These are phyloP conservation scores for Penicillium lividum DNA, from an alignment of 495 filamentous ascomycete genomes.

Conservation along the genomic window DNA sequence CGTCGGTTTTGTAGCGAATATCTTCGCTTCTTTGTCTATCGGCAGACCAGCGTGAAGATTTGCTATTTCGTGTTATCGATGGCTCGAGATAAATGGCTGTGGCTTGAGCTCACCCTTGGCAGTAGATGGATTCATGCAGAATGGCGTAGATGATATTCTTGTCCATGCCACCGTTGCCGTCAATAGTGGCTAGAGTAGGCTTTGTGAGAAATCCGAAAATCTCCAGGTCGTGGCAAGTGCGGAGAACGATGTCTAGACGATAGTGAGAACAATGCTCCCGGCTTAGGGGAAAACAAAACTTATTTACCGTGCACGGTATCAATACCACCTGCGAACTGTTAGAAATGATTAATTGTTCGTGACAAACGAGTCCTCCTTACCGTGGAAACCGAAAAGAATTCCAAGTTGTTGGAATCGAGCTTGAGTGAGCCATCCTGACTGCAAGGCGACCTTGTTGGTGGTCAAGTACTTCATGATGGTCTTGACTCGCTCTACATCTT, in stretches of 20 bases:
- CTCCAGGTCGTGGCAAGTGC: slow-evolving; percentile 66
- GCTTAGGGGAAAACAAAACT: background rate
- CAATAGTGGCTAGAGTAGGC: slow-evolving; percentile 66
- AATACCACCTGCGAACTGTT: slow-evolving; percentile 53
- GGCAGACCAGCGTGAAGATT: slow-evolving; percentile 65
- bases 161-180: slow-evolving; percentile 67
- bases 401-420: slow-evolving; percentile 74
- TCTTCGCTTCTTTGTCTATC: slow-evolving; percentile 47
- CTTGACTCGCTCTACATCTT: slow-evolving; percentile 73
- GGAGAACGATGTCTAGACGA: slow-evolving; percentile 62
- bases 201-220: slow-evolving; percentile 70
- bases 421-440: slow-evolving; percentile 67
- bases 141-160: slow-evolving; percentile 78
- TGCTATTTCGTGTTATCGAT: slow-evolving; percentile 32
- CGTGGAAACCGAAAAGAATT: slow-evolving; percentile 73
- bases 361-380: slow-evolving; percentile 34
- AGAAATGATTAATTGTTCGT: slow-evolving; percentile 8
- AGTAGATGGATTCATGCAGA: slow-evolving; percentile 85
- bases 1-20: slow-evolving; percentile 46
- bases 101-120: slow-evolving; percentile 48
- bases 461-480: slow-evolving; percentile 62
- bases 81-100: background rate
- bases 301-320: slow-evolving; percentile 63
- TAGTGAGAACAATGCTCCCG: background rate
- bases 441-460: slow-evolving; percentile 57